Percentiles rank a stretch among this genome's conserved stretches.
These are phyloP conservation scores for Centrapalus pauciflorus DNA, from an alignment of 129 eudicot species.

Conservation along the genomic window DNA sequence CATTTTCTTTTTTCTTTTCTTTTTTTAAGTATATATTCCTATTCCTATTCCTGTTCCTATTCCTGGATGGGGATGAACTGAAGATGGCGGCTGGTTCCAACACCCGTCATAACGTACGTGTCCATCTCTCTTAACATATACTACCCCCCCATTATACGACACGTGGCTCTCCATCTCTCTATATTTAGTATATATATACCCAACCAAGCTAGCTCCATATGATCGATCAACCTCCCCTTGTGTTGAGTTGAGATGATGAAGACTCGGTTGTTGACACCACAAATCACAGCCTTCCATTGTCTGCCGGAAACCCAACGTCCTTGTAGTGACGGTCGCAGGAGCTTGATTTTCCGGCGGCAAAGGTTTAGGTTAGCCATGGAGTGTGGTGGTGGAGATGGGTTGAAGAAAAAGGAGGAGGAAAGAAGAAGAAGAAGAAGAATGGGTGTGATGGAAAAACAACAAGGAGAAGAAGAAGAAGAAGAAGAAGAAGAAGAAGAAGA, in stretches of 20 bases:
- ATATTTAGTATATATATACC: too few relatives aligned
- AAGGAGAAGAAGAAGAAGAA: conserved; percentile 8
- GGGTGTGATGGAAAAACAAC: conserved; percentile 1
- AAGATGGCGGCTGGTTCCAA: not conserved
- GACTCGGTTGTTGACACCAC: conserved; percentile 3
- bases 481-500: conserved; percentile 26
- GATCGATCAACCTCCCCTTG: not conserved
- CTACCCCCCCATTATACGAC: not conserved
- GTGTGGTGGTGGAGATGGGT: conserved; percentile 30
- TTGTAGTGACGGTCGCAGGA: not conserved
- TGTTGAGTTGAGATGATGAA: conserved; percentile 2
- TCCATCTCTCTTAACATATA: not conserved
- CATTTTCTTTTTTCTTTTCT: too few relatives aligned
- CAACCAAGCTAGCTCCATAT: not conserved
- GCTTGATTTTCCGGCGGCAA: conserved; percentile 7
- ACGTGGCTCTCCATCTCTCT: conserved; percentile 14
- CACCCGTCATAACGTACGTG: too few relatives aligned
- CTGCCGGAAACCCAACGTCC: not conserved
- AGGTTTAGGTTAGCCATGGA: not conserved
- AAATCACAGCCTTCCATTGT: not conserved
- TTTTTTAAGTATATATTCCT: too few relatives aligned
- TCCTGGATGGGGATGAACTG: too few relatives aligned
- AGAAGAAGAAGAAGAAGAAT: conserved; percentile 26
- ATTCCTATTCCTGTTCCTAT: too few relatives aligned
- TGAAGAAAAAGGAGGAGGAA: conserved; percentile 14